Evolutionary conservation across 2,329 filamentous ascomycete genomes (phyloP).

Genomic region (Biscogniauxia sp.): DNA sequence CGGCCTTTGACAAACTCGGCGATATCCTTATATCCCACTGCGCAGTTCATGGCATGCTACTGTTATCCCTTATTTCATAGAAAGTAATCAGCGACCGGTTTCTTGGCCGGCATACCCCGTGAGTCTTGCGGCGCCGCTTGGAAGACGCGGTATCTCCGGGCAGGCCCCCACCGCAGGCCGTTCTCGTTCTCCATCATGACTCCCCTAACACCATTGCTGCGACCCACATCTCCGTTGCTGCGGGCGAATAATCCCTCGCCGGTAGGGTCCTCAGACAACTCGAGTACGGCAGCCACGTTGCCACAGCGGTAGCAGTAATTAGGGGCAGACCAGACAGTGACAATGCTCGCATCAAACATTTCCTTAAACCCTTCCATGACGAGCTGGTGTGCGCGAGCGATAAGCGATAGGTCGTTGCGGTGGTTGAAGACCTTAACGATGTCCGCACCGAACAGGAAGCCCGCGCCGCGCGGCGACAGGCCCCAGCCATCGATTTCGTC

Average conservation of each 20-base stretch:
- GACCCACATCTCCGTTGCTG: conserved; percentile 67
- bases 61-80: conserved; percentile 44
- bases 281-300: conserved; percentile 92
- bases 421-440: conserved; percentile 97
- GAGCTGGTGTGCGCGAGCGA: conserved; percentile 91
- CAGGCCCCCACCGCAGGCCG: conserved; percentile 63
- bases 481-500: conserved; percentile 99
- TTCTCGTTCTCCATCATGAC: conserved; percentile 49
- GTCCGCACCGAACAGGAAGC: conserved; percentile 92
- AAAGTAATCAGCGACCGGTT: conserved; percentile 97
- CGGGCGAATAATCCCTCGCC: conserved; percentile 68
- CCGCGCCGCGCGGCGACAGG: conserved; percentile 86
- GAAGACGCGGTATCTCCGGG: conserved; percentile 89
- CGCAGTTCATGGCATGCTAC: not conserved
- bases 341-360: conserved; percentile 95
- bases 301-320: conserved; percentile 97
- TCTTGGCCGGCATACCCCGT: conserved; percentile 97
- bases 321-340: conserved; percentile 97
- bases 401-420: conserved; percentile 85
- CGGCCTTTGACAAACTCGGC: not conserved
- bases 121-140: conserved; percentile 95
- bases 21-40: not conserved
- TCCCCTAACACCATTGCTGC: conserved; percentile 46
- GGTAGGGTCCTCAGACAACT: conserved; percentile 84
- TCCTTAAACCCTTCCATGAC: conserved; percentile 99